Conservation (phyloP, 2,329 filamentous ascomycete genomes). For the Esteya vermicola region DNA sequence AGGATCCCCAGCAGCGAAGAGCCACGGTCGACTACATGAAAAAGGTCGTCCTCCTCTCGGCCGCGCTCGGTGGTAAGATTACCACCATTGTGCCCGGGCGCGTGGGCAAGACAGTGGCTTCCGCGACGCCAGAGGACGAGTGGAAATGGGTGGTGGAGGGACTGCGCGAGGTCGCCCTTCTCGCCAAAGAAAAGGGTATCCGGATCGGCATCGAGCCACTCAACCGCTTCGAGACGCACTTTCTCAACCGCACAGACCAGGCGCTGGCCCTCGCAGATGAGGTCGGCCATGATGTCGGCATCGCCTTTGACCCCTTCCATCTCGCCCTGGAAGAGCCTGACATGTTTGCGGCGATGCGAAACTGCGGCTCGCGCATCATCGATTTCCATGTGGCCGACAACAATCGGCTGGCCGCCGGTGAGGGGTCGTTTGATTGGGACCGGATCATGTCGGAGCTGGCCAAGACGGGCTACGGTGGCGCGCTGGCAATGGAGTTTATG, state of each 20-base stretch:
- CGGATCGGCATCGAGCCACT: background rate
- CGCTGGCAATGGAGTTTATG: no score
- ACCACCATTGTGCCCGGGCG: background rate
- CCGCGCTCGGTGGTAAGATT: background rate
- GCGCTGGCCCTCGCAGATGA: background rate
- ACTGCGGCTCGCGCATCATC: background rate
- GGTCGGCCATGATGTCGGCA: background rate
- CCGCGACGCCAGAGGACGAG: background rate
- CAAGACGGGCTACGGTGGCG: no score
- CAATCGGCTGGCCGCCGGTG: background rate
- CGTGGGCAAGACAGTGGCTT: background rate
- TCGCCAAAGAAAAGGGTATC: background rate
- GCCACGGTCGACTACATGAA: background rate
- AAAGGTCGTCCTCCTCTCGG: background rate
- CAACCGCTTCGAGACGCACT: slow-evolving; percentile 1
- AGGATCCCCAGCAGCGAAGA: background rate
- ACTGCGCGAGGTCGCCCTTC: background rate
- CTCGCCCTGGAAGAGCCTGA: background rate
- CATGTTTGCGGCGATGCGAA: background rate
- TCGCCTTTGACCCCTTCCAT: slow-evolving; percentile 1
- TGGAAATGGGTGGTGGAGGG: background rate
- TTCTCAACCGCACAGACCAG: background rate
- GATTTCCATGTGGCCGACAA: slow-evolving; percentile 1
- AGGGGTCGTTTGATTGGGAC: background rate
- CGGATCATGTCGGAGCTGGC: no score